Evolutionary conservation across 2,329 filamentous ascomycete species (phyloP), one percentile per base, ranked within the genome.

Genomic region (Byssothecium circinans): DNA sequence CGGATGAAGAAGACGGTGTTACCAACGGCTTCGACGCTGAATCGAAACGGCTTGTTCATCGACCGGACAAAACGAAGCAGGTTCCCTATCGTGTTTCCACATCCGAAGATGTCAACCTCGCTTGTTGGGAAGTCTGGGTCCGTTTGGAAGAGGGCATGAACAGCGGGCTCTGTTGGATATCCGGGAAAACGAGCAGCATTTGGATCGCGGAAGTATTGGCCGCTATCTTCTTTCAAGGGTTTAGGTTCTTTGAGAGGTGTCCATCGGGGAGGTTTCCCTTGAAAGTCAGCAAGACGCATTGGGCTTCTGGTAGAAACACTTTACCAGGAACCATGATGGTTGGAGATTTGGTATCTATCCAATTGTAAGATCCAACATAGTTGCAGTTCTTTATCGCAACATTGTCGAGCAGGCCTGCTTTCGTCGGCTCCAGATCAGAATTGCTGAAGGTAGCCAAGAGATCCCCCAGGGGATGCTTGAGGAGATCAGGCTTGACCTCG

Each of bases 1-100:
- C 85, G 80, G 11, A 85, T 65, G 40, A 89, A 77, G 67, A 88
- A 85, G 0, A 87, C 75, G 0, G 81, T 83, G 1, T 76, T 71
- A 1, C 76, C 77, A 1, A 87, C 67, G 0, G 73, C 62, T 50
- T 87, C 79, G 4, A 85, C 74, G 2, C 80, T 69, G 49, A 87
- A 81, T 2, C 84, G 77, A 55, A 87, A 87, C 0, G 73, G 44
- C 38, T 73, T 73, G 12, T 77, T 69, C 1, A 72, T 50, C 0
- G 71, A 71, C 2, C 74, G 68, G 4, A 75, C 70, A 52, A 85
- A 87, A 1, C 81, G 75, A 1, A 86, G 68, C 0, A 88, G 75
- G 57, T 81, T 85, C 0, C 82, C 80, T 0, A 88, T 49, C 0
- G 82, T 86, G 54, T 78, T 86, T 0, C 76, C 75, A 49, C 85